phyloP scores from a whole-genome alignment of 345 rosid species.

The Populus ilicifolia region DNA sequence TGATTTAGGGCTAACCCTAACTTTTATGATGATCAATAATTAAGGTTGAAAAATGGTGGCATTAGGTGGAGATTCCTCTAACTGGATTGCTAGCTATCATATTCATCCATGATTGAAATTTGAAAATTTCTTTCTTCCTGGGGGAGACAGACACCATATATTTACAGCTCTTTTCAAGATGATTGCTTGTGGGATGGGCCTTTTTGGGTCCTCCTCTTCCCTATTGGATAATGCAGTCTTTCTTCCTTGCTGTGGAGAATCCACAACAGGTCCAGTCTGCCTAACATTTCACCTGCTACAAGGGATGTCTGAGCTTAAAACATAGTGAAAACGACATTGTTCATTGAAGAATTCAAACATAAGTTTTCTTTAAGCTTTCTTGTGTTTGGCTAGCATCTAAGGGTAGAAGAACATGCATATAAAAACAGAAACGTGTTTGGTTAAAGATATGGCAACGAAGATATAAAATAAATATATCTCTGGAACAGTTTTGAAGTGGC shows the following conservation, averaged over 20 bases:
- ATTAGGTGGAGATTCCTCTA: slow-evolving; percentile 1
- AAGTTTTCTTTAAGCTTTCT: not conserved
- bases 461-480: no score
- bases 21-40: not conserved
- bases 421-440: no score
- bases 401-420: no score
- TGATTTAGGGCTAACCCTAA: not conserved
- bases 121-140: not conserved
- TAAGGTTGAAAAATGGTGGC: not conserved
- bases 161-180: no score
- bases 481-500: no score
- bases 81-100: not conserved
- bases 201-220: no score
- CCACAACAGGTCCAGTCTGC: not conserved
- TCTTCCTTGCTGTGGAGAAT: no score
- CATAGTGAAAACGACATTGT: not conserved
- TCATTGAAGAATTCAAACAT: not conserved
- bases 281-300: not conserved
- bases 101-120: not conserved
- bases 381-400: no score
- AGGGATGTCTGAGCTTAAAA: not conserved
- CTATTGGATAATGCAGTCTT: no score
- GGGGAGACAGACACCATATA: no score
- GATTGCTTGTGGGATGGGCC: no score
- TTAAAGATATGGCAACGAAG: no score